Evolutionary conservation across 805 yeast species (phyloP), one percentile per base, ranked within the genome.

Genomic region (Metschnikowia gelsemii): DNA sequence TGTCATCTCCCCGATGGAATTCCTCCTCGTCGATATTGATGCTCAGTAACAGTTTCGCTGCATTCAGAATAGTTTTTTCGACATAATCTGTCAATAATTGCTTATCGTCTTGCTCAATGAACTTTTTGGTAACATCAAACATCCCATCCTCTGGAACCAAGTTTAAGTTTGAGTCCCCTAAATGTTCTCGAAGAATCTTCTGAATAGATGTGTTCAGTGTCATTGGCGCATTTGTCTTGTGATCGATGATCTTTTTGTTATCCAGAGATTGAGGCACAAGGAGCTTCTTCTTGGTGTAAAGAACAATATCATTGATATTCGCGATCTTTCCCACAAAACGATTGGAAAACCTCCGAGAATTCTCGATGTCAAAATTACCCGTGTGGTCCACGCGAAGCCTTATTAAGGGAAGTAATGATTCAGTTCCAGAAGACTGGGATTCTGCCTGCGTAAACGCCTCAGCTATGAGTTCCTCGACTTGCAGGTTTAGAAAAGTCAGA

Each of bases 331-430:
- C 96, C 5, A 86, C 95, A 69, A 91, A 93, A 54, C 87, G 69
- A 56, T 90, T 88, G 12, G 96, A 87, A 49, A 93, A 87, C 48
- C 96, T 67, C 38, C 95, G 71, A 0, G 96, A 86, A 56, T 90
- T 91, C 55, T 90, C 98, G 13, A 93, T 88, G 51, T 89, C 96
- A 55, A 78, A 91, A 4, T 90, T 96, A 1, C 95, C 96, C 17
- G 87, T 72, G 53, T 91, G 91, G 51, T 93, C 97, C 0, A 90
- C 96, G 25, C 89, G 69, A 13, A 93, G 61, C 34, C 99, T 67
- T 4, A 93, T 70, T 35, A 93, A 66, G 0, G 99, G 99, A 16
- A 90, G 63, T 0, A 39, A 6, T 9, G 23, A 16, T 3, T 38
- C 40, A 6, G 21, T 40, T 24, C 13, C 20, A 7, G 16, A 3